These are phyloP conservation scores for Theileria annulata DNA, from an alignment of 169 alveolate species.

Conservation along the genomic window DNA sequence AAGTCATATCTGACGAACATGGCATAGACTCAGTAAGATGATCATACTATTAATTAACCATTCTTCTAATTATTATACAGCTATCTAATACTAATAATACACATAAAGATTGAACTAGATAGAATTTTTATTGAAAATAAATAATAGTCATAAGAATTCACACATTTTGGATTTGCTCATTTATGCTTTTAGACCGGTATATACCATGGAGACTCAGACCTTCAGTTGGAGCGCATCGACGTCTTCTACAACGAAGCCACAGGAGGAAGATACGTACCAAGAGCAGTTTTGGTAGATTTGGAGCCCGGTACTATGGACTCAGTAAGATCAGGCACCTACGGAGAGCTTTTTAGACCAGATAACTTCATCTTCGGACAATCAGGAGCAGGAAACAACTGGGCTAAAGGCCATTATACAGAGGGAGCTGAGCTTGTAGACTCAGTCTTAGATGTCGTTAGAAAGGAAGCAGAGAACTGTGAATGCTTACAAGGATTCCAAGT, in stretches of 20 bases:
- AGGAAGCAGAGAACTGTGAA: conserved; percentile 98
- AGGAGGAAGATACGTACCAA: conserved; percentile 97
- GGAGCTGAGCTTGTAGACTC: conserved; percentile 98
- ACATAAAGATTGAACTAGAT: background rate
- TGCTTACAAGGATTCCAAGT: conserved; percentile 98
- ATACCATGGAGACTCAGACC: conserved; percentile 95
- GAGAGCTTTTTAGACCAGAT: conserved; percentile 97
- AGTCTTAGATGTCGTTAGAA: conserved; percentile 97
- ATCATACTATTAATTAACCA: background rate
- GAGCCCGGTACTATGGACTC: conserved; percentile 99
- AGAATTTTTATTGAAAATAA: background rate
- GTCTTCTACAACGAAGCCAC: conserved; percentile 97
- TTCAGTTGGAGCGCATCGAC: conserved; percentile 93
- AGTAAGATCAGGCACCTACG: conserved; percentile 98
- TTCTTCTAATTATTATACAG: background rate
- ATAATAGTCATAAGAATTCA: background rate
- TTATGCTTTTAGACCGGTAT: conserved; percentile 87
- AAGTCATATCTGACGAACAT: conserved; percentile 99
- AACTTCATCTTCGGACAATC: conserved; percentile 98
- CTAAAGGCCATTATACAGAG: conserved; percentile 99
- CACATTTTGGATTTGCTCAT: background rate
- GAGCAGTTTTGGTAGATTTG: conserved; percentile 97
- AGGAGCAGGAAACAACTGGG: conserved; percentile 99
- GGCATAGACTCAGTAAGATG: conserved; percentile 95
- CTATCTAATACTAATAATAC: background rate